Conservation (phyloP, 306 rosid species). For the Cajanus cajan region DNA sequence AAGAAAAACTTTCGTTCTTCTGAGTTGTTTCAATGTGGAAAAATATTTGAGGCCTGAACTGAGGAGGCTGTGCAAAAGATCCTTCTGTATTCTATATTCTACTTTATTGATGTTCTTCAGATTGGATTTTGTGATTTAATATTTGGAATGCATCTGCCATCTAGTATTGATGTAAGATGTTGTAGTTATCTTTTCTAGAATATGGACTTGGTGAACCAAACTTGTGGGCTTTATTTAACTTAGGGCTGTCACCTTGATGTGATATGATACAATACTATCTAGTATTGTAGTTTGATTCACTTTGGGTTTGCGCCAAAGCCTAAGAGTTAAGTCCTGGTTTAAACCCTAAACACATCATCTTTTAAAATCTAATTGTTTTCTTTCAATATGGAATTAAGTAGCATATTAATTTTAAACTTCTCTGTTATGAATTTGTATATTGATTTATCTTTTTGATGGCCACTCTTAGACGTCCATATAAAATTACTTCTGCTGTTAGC, state of each 20-base stretch:
- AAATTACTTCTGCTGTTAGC: not conserved
- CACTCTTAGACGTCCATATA: not conserved
- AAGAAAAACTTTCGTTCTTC: conserved; percentile 56
- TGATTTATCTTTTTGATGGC: not conserved
- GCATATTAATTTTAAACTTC: not conserved
- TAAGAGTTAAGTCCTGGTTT: not conserved
- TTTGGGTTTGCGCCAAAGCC: not conserved
- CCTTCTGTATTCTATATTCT: not conserved
- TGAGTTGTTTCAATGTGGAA: conserved; percentile 55
- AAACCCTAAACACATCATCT: too few species aligned
- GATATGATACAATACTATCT: not conserved
- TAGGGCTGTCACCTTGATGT: not conserved
- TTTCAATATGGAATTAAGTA: not conserved
- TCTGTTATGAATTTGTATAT: not conserved
- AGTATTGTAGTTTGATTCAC: not conserved
- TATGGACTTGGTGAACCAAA: not conserved
- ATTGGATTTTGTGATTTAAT: not conserved
- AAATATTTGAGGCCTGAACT: conserved; percentile 82
- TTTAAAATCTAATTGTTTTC: not conserved
- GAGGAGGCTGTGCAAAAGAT: conserved; percentile 50
- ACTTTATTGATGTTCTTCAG: not conserved
- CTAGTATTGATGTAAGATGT: not conserved
- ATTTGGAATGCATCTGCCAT: not conserved
- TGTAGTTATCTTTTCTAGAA: not conserved
- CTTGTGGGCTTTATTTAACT: not conserved